Conservation (phyloP, 257 asterid genomes). For the Gentiana macrophylla region DNA sequence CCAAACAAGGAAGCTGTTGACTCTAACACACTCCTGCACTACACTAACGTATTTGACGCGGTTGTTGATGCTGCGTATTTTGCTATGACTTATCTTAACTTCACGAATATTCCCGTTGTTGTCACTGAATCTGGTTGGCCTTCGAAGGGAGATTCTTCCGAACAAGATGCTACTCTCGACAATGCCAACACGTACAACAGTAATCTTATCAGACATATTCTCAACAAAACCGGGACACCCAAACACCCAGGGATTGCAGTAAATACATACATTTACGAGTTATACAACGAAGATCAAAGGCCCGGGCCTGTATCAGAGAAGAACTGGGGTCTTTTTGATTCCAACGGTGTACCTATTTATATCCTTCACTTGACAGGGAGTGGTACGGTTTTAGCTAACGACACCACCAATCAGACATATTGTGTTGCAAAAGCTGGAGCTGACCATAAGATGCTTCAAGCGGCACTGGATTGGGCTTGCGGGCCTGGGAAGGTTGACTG, state of each 20-base stretch:
- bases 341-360: constrained; percentile 65
- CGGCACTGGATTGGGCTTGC: constrained; percentile 91
- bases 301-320: constrained; percentile 69
- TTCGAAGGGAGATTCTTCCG: constrained; percentile 64
- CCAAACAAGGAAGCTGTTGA: constrained; percentile 92
- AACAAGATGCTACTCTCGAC: constrained; percentile 66
- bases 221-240: constrained; percentile 85
- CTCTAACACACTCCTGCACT: constrained; percentile 75
- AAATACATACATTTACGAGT: constrained; percentile 75
- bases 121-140: constrained; percentile 98
- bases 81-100: constrained; percentile 70
- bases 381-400: constrained; percentile 77
- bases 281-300: constrained; percentile 73
- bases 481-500: constrained; percentile 92
- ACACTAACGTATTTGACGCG: constrained; percentile 90
- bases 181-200: constrained; percentile 87
- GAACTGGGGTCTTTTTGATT: constrained; percentile 89
- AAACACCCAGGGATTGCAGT: constrained; percentile 82
- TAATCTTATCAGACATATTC: constrained; percentile 61
- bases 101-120: constrained; percentile 56
- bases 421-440: constrained; percentile 73
- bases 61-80: constrained; percentile 84
- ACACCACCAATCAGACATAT: constrained; percentile 70
- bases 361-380: constrained; percentile 60
- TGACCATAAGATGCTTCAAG: constrained; percentile 70